Evolutionary conservation across 805 yeast species (phyloP), one percentile per base, ranked within the genome.

Genomic region (Kazachstania kunashirensis): DNA sequence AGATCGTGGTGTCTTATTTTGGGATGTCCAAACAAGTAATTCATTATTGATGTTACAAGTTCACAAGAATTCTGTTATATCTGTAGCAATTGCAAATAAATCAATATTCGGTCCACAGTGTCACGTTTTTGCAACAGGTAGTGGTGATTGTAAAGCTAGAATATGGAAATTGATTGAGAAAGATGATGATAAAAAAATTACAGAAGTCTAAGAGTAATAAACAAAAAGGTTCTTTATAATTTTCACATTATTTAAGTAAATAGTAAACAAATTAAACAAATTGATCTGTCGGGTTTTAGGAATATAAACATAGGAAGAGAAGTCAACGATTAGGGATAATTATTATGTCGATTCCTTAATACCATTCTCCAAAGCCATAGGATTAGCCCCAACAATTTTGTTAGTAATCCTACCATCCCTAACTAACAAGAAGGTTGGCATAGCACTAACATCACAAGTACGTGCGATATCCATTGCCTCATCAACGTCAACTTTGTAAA

Each of bases 131-230:
- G 97, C 97, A 38, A 88, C 97, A 11, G 97, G 97, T 39, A 74
- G 85, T 62, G 98, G 97, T 59, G 97, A 89, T 64, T 89, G 95
- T 63, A 84, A 88, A 59, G 97, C 97, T 28, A 77, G 96, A 63
- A 83, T 89, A 55, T 89, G 98, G 98, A 75, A 81, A 60, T 85
- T 85, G 81, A 77, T 46, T 13, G 50, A 46, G 37, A 31, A 38
- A 18, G 38, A 29, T 31, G 33, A 38, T 24, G 34, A 32, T n/a
- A n/a, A 17, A 16, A 41, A 29, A 14, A 26, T 33, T 24, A 24
- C 9, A 18, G 28, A 24, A 12, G 28, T 18, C 17, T 17, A 29
- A 16, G 17, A n/a, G n/a, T n/a, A n/a, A n/a, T n/a, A n/a, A n/a
- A n/a, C n/a, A n/a, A n/a, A n/a, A n/a, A n/a, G n/a, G n/a, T n/a